Evolutionary conservation across 1,139 yeast species (phyloP), one percentile per base, ranked within the genome.

Genomic region (Debaryomyces sp.): DNA sequence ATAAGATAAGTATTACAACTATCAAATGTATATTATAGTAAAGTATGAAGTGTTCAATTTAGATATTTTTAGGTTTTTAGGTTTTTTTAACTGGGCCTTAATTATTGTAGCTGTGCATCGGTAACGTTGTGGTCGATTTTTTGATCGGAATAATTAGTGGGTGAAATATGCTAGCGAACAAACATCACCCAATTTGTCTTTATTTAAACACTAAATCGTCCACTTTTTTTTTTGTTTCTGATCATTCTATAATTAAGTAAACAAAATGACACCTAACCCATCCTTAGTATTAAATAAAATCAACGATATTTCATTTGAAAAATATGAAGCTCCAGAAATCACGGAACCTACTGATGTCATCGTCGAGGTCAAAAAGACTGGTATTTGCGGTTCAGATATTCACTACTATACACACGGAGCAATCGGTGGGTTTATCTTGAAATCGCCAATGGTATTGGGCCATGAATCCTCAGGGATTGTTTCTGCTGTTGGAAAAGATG

Each of bases 321-420:
- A 82, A 46, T 79, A 84, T 54, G 85, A 87, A 8, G 71, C 82
- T 32, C 96, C 96, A 10, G 70, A 71, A 56, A 71, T 87, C 53
- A 61, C 63, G 8, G 84, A 83, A 53, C 85, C 87, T 41, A 81
- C 81, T 57, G 87, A 82, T 54, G 96, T 90, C 41, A 80, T 87
- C 57, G 82, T 90, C 24, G 85, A 84, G 47, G 87, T 90, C 56
- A 84, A 84, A 63, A 67, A 69, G 44, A 90, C 96, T 0, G 97
- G 97, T 44, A 85, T 90, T 53, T 90, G 97, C 67, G 96, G 96
- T 4, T 84, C 91, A 4, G 96, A 89, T 65, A 87, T 89, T 53
- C 96, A 89, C 62, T 90, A 86, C 74, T 89, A 84, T 61, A 81
- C 84, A 43, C 87, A 85, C 56, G 96, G 96, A 24, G 77, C 78